These are phyloP conservation scores for Bipolaris victoriae DNA, from an alignment of 2,329 filamentous ascomycete species.

Conservation along the genomic window DNA sequence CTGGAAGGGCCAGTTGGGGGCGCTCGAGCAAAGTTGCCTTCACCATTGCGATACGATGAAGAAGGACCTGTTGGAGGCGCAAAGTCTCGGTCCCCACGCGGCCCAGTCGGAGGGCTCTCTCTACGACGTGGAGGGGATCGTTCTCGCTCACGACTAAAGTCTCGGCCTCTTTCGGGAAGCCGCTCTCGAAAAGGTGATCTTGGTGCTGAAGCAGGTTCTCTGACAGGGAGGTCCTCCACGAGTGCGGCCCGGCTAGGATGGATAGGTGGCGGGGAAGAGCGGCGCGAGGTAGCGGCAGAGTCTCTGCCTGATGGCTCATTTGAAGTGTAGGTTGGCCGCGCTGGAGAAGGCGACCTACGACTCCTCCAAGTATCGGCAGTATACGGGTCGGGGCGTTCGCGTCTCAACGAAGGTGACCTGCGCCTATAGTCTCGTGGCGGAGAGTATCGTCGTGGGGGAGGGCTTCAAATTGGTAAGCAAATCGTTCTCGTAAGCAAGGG, in stretches of 20 bases:
- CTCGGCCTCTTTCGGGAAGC: constrained; percentile 40
- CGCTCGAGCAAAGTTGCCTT: constrained; percentile 42
- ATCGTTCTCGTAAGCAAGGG: neutral
- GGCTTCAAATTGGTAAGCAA: constrained; percentile 28
- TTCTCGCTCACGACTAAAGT: constrained; percentile 33
- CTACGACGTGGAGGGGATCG: constrained; percentile 47
- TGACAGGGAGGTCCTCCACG: constrained; percentile 32
- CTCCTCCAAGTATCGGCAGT: constrained; percentile 59
- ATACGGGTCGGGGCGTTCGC: constrained; percentile 56
- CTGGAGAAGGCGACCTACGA: constrained; percentile 59
- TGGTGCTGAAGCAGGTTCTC: constrained; percentile 43
- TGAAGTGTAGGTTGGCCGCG: constrained; percentile 46
- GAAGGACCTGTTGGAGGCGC: constrained; percentile 48
- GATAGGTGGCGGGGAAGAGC: constrained; percentile 64
- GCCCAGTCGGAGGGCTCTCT: constrained; percentile 48
- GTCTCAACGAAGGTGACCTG: constrained; percentile 60
- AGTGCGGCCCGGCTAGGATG: constrained; percentile 61
- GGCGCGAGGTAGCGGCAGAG: constrained; percentile 64
- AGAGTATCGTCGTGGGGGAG: constrained; percentile 50
- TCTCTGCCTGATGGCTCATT: constrained; percentile 60
- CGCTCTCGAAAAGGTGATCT: constrained; percentile 45
- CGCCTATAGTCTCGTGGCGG: constrained; percentile 57
- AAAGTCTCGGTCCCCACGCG: constrained; percentile 45
- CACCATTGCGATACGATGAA: constrained; percentile 46
- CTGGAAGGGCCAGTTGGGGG: constrained; percentile 50